Conservation (phyloP, 2,329 filamentous ascomycete species). For the Arachnopeziza araneosa region DNA sequence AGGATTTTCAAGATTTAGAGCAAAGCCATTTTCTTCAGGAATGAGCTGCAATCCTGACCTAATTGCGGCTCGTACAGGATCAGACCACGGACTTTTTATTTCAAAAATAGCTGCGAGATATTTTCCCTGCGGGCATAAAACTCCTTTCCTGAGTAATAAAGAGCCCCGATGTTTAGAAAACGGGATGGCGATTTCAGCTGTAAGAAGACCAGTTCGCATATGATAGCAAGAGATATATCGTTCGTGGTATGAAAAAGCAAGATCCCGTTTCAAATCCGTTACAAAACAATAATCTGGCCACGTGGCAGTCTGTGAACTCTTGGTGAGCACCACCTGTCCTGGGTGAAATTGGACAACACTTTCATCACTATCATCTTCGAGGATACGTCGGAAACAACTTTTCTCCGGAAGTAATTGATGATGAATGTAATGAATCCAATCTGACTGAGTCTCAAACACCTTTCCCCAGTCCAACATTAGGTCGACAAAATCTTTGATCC, state of each 20-base stretch:
- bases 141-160: not conserved
- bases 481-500: constrained; percentile 1
- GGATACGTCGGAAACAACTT: not conserved
- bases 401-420: not conserved
- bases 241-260: not conserved
- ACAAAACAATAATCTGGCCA: not conserved
- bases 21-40: no score
- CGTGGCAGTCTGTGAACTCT: not conserved
- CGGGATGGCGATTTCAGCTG: no score
- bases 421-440: constrained; percentile 1
- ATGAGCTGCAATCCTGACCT: not conserved
- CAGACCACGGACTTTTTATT: not conserved
- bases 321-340: not conserved
- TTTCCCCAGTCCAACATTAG: constrained; percentile 1
- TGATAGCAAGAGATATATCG: not conserved
- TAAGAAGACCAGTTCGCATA: not conserved
- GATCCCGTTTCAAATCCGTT: not conserved
- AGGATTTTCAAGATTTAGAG: no score
- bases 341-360: no score
- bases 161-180: no score
- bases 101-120: constrained; percentile 1
- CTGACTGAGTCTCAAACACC: not conserved
- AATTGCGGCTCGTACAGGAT: not conserved
- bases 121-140: not conserved
- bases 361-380: no score